A percentile compares a stretch with the other conserved stretches of the same genome.
These are phyloP conservation scores for Amoeboaphelidium occidentale DNA, from an alignment of 371 early-diverging fungal species.

Conservation along the genomic window DNA sequence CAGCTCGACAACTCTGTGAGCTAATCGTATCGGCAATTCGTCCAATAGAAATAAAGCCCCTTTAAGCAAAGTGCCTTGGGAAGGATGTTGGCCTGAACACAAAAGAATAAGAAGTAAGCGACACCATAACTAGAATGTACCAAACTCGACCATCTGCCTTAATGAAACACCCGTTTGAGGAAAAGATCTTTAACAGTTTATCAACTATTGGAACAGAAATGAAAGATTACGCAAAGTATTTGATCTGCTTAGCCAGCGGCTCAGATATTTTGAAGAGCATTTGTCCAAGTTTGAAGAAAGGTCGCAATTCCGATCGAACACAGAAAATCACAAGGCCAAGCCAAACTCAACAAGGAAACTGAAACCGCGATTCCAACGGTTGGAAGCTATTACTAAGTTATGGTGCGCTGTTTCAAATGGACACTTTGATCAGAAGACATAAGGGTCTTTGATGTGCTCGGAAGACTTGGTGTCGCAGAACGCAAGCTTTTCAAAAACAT, in stretches of 20 bases:
- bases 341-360: neutral
- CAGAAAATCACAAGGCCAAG: neutral
- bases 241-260: neutral
- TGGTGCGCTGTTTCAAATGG: too few relatives aligned
- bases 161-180: conserved; percentile 78
- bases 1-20: conserved; percentile 82
- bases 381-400: neutral
- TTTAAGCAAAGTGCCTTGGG: conserved; percentile 52
- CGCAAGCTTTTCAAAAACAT: too few relatives aligned
- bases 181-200: conserved; percentile 18
- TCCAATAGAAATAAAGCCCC: conserved; percentile 76
- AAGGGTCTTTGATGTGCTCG: too few relatives aligned
- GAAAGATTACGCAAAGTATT: neutral
- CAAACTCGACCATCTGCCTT: conserved; percentile 79
- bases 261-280: neutral
- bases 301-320: neutral
- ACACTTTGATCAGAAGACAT: too few relatives aligned
- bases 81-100: conserved; percentile 45
- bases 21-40: conserved; percentile 85
- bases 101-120: neutral
- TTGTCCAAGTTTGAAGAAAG: neutral
- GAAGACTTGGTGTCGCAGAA: too few relatives aligned
- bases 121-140: conserved; percentile 13
- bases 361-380: neutral
- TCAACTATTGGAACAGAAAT: neutral